Percentiles rank a stretch among this genome's conserved stretches.
Evolutionary conservation across 495 filamentous ascomycete genomes (phyloP).

Genomic region (Annulohypoxylon stygium): DNA sequence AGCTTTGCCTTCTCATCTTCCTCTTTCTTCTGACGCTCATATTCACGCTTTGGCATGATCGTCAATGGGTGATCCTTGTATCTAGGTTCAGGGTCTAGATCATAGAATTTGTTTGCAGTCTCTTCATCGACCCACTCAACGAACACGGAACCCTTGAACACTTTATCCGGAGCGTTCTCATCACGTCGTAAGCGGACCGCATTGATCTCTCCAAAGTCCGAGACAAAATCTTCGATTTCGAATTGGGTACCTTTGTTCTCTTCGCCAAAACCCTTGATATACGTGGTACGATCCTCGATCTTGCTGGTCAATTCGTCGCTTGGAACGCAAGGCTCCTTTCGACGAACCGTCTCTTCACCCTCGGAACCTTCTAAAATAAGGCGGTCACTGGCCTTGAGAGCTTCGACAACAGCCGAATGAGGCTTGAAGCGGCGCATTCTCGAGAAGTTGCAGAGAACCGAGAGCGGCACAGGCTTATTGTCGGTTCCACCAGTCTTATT

Average conservation of each 20-base stretch:
- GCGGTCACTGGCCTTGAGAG: constrained; percentile 77
- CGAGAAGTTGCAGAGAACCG: constrained; percentile 83
- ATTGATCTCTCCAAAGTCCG: constrained; percentile 80
- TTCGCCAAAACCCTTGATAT: constrained; percentile 87
- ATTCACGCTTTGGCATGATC: constrained; percentile 89
- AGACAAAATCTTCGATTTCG: constrained; percentile 93
- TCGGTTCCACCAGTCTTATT: constrained; percentile 76
- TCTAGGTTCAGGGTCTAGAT: constrained; percentile 81
- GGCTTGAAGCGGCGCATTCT: constrained; percentile 95
- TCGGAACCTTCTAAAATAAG: constrained; percentile 75
- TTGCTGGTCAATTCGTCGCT: constrained; percentile 43
- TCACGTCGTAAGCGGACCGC: constrained; percentile 88
- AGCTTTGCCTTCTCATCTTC: constrained; percentile 38
- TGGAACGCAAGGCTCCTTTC: constrained; percentile 74
- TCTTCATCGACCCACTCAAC: constrained; percentile 88
- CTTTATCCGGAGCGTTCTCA: constrained; percentile 58
- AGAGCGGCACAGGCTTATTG: constrained; percentile 84
- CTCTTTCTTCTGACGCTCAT: constrained; percentile 77
- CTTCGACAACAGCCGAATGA: constrained; percentile 81
- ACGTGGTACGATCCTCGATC: constrained; percentile 57
- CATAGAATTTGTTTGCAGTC: constrained; percentile 80
- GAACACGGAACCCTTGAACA: constrained; percentile 95
- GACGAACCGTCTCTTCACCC: constrained; percentile 67
- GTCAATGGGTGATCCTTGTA: constrained; percentile 79
- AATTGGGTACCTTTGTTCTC: constrained; percentile 84